phyloP scores from a whole-genome alignment of 768 basidiomycete species.

The Panaeolus papilionaceus region DNA sequence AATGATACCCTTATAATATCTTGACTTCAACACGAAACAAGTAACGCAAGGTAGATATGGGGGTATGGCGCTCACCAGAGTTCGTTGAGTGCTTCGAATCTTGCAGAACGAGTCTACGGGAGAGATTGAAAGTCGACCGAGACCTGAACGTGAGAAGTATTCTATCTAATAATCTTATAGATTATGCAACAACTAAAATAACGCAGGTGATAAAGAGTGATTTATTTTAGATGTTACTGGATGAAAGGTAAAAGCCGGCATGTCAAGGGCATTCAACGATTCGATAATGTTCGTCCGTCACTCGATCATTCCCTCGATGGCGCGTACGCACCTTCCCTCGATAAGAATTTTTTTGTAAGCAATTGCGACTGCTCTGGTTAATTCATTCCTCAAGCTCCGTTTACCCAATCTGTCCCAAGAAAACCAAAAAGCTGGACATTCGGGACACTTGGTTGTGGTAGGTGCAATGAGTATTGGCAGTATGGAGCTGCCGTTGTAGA shows the following conservation, averaged over 20 bases:
- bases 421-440: not conserved
- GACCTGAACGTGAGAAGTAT: not conserved
- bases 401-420: slow-evolving; percentile 1
- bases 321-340: not conserved
- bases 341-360: not conserved
- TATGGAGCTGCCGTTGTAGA: not conserved
- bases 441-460: not conserved
- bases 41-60: too few relatives aligned
- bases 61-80: too few relatives aligned
- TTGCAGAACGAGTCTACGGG: not conserved
- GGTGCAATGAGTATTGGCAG: not conserved
- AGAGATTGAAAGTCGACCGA: not conserved
- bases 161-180: too few relatives aligned
- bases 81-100: too few relatives aligned
- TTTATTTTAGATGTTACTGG: too few relatives aligned
- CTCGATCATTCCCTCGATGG: not conserved
- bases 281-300: too few relatives aligned
- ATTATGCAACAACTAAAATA: too few relatives aligned
- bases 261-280: not conserved
- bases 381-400: not conserved
- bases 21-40: too few relatives aligned
- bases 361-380: not conserved
- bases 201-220: too few relatives aligned
- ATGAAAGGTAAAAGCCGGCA: not conserved
- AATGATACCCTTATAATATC: too few relatives aligned